Percentiles rank a stretch among this genome's conserved stretches.
phyloP scores from a whole-genome alignment of 768 basidiomycete species.

The Pulveroboletus sp. region DNA sequence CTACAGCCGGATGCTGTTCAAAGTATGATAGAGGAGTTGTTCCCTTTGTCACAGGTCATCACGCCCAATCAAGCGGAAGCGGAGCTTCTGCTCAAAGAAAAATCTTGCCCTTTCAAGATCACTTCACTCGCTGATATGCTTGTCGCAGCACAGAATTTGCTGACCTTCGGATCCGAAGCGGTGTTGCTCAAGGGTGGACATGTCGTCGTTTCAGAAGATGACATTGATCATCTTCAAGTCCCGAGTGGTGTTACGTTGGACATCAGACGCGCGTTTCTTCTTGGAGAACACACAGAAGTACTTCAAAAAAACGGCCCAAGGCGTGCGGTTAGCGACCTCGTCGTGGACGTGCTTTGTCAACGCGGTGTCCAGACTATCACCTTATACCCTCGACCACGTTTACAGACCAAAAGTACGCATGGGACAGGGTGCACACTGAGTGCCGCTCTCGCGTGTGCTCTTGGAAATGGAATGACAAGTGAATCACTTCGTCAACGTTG shows the following conservation, averaged over 20 bases:
- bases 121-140: conserved; percentile 59
- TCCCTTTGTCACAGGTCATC: conserved; percentile 69
- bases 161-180: conserved; percentile 46
- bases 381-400: conserved; percentile 57
- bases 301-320: conserved; percentile 34
- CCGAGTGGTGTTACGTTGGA: conserved; percentile 30
- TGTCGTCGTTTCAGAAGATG: conserved; percentile 42
- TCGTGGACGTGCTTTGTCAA: conserved; percentile 64
- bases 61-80: conserved; percentile 89
- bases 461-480: conserved; percentile 49
- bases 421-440: conserved; percentile 94
- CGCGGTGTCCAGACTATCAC: conserved; percentile 32
- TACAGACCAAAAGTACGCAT: conserved; percentile 75
- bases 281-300: conserved; percentile 63
- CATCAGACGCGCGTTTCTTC: conserved; percentile 44
- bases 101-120: conserved; percentile 33
- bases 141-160: conserved; percentile 47
- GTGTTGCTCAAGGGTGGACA: conserved; percentile 90
- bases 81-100: conserved; percentile 56
- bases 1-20: conserved; percentile 65
- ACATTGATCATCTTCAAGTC: conserved; percentile 37
- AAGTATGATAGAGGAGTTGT: conserved; percentile 55
- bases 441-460: conserved; percentile 69
- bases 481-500: conserved; percentile 22
- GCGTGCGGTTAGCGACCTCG: conserved; percentile 31